A percentile compares a stretch with the other conserved stretches of the same genome.
phyloP scores from a whole-genome alignment of 1,284 basidiomycete species.

The Trichosporon inkin region DNA sequence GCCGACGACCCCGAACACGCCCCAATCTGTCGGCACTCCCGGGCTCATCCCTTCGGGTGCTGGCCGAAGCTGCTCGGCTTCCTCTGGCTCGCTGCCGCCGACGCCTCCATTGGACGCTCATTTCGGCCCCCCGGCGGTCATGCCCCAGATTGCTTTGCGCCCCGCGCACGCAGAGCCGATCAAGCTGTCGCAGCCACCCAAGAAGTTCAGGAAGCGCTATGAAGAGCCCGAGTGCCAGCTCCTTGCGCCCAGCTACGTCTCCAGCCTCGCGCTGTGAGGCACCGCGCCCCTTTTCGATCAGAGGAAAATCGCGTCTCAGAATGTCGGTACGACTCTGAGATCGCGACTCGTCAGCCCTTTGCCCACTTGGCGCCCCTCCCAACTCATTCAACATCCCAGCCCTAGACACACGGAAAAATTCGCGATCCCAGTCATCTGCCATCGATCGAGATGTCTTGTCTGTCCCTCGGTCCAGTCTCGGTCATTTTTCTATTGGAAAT shows the following conservation, averaged over 20 bases:
- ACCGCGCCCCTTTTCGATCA: no score
- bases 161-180: slow-evolving; percentile 7
- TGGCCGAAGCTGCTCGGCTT: background rate
- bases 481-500: no score
- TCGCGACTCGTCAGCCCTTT: no score
- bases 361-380: no score
- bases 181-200: slow-evolving; percentile 6
- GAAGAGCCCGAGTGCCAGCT: slow-evolving; percentile 1
- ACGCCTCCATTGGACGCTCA: slow-evolving; percentile 1
- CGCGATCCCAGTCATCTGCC: no score
- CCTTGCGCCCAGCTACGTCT: background rate
- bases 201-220: slow-evolving; percentile 1
- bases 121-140: background rate
- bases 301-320: background rate
- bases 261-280: background rate
- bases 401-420: no score
- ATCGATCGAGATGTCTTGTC: no score
- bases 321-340: slow-evolving; percentile 4
- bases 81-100: slow-evolving; percentile 5
- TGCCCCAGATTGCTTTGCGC: background rate
- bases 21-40: background rate
- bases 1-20: background rate
- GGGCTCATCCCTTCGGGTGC: background rate
- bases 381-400: no score
- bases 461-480: no score